Evolutionary conservation across 352 stramenopile genomes (phyloP).

Genomic region (Phytophthora megakarya): DNA sequence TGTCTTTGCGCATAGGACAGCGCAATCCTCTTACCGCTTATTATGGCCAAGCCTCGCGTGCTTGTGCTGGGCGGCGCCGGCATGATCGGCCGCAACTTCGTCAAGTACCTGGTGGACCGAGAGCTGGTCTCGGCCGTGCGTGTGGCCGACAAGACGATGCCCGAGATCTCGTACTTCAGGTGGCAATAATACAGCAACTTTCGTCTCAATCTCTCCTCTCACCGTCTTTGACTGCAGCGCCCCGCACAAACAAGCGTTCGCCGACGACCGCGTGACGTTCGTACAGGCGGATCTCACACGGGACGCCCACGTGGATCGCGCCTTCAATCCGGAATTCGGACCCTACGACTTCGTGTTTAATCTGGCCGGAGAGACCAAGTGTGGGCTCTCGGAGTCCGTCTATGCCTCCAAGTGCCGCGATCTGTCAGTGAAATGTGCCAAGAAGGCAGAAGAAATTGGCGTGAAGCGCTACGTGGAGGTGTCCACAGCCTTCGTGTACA

Average conservation of each 20-base stretch:
- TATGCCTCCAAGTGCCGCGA: slow-evolving; percentile 88
- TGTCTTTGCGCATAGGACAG: neutral
- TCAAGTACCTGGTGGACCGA: slow-evolving; percentile 77
- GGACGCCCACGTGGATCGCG: slow-evolving; percentile 77
- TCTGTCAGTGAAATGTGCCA: slow-evolving; percentile 80
- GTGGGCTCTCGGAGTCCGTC: slow-evolving; percentile 65
- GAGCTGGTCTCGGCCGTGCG: slow-evolving; percentile 71
- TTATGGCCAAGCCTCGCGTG: slow-evolving; percentile 65
- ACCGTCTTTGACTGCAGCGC: slow-evolving; percentile 27
- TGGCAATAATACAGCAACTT: slow-evolving; percentile 1
- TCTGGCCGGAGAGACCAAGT: slow-evolving; percentile 85
- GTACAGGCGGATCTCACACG: slow-evolving; percentile 84
- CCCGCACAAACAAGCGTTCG: slow-evolving; percentile 71
- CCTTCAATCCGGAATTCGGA: slow-evolving; percentile 69
- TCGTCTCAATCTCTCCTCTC: neutral
- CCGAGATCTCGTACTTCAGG: slow-evolving; percentile 89
- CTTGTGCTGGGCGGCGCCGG: slow-evolving; percentile 84
- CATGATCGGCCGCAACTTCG: slow-evolving; percentile 90
- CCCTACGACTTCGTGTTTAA: slow-evolving; percentile 90
- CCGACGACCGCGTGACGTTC: slow-evolving; percentile 71
- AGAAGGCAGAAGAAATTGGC: slow-evolving; percentile 65
- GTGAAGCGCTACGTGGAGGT: slow-evolving; percentile 87
- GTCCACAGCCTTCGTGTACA: slow-evolving; percentile 90
- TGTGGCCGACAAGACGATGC: slow-evolving; percentile 88
- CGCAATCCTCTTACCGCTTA: neutral